Percentiles rank a stretch among this genome's conserved stretches.
Conservation (phyloP, 495 filamentous ascomycete species). For the Tuber indicum region DNA sequence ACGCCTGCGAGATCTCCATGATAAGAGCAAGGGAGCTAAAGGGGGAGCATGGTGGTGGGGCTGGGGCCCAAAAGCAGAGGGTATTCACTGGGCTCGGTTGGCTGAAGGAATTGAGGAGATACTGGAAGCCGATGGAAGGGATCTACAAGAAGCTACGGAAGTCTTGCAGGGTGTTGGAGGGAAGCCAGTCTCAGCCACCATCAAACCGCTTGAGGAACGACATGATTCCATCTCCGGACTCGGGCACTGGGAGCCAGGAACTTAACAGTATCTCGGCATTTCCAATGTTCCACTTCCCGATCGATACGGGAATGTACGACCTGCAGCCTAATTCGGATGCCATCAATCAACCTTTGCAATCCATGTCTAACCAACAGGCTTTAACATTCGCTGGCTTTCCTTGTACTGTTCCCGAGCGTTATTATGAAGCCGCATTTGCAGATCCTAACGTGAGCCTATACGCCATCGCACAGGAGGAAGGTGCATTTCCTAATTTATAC, state of each 20-base stretch:
- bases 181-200: conserved; percentile 16
- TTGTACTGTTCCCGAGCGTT: conserved; percentile 19
- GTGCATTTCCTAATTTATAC: conserved; percentile 37
- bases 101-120: conserved; percentile 39
- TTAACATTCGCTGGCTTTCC: conserved; percentile 9
- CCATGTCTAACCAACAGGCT: conserved; percentile 10
- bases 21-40: conserved; percentile 38
- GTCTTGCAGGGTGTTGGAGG: conserved; percentile 18
- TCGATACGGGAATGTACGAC: conserved; percentile 31
- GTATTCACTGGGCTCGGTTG: conserved; percentile 33
- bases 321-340: conserved; percentile 24
- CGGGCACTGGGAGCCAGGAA: conserved; percentile 26
- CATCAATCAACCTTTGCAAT: conserved; percentile 12
- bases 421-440: conserved; percentile 36
- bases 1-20: conserved; percentile 41
- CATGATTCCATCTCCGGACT: conserved; percentile 36
- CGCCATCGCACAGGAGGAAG: conserved; percentile 33
- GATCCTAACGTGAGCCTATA: conserved; percentile 20
- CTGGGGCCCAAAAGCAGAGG: conserved; percentile 30
- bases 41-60: conserved; percentile 24
- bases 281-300: conserved; percentile 28
- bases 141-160: conserved; percentile 40
- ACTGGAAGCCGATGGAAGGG: conserved; percentile 40
- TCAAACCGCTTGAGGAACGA: conserved; percentile 22
- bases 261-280: conserved; percentile 14